Base-by-base conservation (phyloP, 2,329 filamentous ascomycete species). In the Pestalotiopsis sp. region DNA sequence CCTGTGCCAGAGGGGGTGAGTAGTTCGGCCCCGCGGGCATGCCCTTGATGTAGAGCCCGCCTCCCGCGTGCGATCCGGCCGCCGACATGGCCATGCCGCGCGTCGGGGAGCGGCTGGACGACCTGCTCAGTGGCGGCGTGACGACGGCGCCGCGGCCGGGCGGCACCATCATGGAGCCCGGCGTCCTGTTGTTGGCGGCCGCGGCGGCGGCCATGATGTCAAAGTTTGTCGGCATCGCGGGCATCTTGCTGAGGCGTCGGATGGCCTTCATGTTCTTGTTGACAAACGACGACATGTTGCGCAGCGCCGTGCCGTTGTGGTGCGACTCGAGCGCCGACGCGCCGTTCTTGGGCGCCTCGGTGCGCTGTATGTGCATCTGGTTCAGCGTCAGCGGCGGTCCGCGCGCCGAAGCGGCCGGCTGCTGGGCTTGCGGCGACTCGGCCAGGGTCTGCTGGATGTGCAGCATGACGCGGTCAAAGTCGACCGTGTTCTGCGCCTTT, bases 401-500 rank as follows among this genome's bases (percentile, higher is more conserved):
- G 77, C 72, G 38, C 70, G 72, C 27, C 73, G 70, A 36, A 36
- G 31, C 36, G 68, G 74, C 17, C 73, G 70, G 66, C 73, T 69
- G 31, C 9, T 36, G 72, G 66, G 14, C 69, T 68, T 57, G 72
- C 69, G 27, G 69, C 68, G 3, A 72, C 70, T 45, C 72, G 9
- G 38, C 41, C 13, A 81, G 75, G 36, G 75, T 81, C 66, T 77
- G 78, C 60, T 81, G 80, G 31, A 84, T 80, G 66, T 83, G 80
- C n/a, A 76, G 79, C 68, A 85, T 80, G 13, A 85, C 78, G 17
- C 78, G 78, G 72, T 85, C 82, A 66, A 86, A 85, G 64, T 83
- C 81, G 23, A 86, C 78, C 20, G 75, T 79, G 20, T 77, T 73
- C 68, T 77, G 77, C 68, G 68, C 75, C 41, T 74, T 76, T 45